phyloP scores from a whole-genome alignment of 176 grass and related monocot species.

The Typha latifolia region DNA sequence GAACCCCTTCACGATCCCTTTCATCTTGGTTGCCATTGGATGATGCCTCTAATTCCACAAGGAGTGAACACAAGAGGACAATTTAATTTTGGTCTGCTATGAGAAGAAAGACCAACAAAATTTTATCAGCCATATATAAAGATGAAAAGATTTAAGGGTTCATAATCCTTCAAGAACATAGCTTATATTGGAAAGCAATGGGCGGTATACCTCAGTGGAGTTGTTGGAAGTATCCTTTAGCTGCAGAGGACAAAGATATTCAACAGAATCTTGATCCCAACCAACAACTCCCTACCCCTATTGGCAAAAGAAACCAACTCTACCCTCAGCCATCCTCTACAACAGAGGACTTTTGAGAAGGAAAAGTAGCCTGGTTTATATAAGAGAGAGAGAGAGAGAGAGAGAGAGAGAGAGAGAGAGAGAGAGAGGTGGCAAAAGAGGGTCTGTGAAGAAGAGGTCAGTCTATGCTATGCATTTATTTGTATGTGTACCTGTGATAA shows the following conservation, averaged over 20 bases:
- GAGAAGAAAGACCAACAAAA: not conserved
- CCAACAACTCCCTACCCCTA: not conserved
- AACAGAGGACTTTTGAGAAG: not conserved
- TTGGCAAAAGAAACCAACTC: too few species aligned
- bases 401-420: not conserved
- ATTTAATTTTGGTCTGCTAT: not conserved
- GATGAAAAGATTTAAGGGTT: too few species aligned
- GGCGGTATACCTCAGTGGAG: not conserved
- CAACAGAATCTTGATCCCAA: not conserved
- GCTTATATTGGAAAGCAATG: not conserved
- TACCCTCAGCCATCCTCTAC: not conserved
- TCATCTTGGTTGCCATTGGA: constrained; percentile 62
- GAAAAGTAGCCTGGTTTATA: not conserved
- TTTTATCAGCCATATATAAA: not conserved
- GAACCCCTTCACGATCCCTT: constrained; percentile 67
- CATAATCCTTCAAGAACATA: too few species aligned
- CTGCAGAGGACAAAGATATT: not conserved
- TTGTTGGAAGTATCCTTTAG: not conserved
- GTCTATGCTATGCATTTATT: not conserved
- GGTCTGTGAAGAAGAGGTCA: not conserved
- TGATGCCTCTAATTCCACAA: not conserved
- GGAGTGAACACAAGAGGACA: too few species aligned
- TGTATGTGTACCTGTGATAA: not conserved
- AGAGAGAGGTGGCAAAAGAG: not conserved
- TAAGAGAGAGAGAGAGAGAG: not conserved